Base-by-base conservation (phyloP, 768 basidiomycete genomes). In the Strobilomyces dryophilus region DNA sequence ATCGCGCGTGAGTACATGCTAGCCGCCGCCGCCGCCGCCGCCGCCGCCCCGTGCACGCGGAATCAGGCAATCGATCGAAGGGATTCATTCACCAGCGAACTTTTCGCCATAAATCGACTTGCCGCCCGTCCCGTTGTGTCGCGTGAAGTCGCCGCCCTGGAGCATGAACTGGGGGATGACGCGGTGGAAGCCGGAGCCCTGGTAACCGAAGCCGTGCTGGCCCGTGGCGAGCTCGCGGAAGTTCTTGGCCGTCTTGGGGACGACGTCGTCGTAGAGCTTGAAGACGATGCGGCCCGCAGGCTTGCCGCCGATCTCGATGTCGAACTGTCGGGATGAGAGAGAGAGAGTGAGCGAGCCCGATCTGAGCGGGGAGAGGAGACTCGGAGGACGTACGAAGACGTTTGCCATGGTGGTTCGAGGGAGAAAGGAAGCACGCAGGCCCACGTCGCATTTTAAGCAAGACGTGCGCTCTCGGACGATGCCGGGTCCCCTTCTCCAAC, bases 141-240 rank as follows among this genome's bases (percentile, higher is more conserved):
- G 61, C 57, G 85, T 87, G 69, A 95, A 95, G 67, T 94, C 92
- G 51, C 93, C 93, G 24, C 91, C 92, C 70, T 95, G 92, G 52
- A 92, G 77, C 89, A 92, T 92, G 73, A 92, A 94, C 39, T 78
- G 45, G 58, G 87, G 87, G 65, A 93, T 92, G 63, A 94, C 73
- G 58, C 92, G 87, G 70, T 94, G 92, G 82, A 94, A 93, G 0
- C 36, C 21, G 20, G 74, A 75, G 14, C 82, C 85, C 46, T 68
- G 45, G 74, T 95, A 98, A 43, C 91, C 87, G 53, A 72, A 90
- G 5, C 88, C 89, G 49, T 87, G 62, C 66, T 80, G 61, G 42
- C 89, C 87, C 12, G 89, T 92, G 51, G 84, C 84, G 45, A 97
- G 80, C 70, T 92, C 89, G 49, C 95, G 87, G 79, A 98, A 98